Base-by-base conservation (phyloP, 2,329 filamentous ascomycete species). In the Fusarium heterosporum region DNA sequence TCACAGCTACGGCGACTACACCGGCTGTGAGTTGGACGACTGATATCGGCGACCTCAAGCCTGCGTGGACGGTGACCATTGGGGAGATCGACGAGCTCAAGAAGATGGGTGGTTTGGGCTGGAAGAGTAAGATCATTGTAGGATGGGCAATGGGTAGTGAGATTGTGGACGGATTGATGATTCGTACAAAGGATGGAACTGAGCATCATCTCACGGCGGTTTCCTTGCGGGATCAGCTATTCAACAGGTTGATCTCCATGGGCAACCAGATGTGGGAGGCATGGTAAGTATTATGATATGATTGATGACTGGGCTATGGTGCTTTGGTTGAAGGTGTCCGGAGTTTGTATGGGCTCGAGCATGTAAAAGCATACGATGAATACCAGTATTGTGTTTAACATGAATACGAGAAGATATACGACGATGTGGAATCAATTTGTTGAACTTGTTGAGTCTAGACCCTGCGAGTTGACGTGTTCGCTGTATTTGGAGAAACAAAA, bases 201-300 rank as follows among this genome's bases (percentile, higher is more conserved):
- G 81, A 79, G 50, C 85, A 84, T 60, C 85, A 87, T 51, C 76
- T 96, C 3, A 96, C 91, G 8, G 92, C 92, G 1, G 84, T 95
- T 75, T 83, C 86, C 29, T 78, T 90, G 72, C 78, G 93, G 38
- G 91, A 96, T 70, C 90, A 95, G 78, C 75, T 96, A 40, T 96
- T 96, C 74, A 96, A 96, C 78, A 86, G 92, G 16, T 75, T 95
- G 55, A 80, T 93, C 57, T 87, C 90, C 3, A 91, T 95, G 78
- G 91, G 91, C 2, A 85, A 85, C 14, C 92, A 96, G 83, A 93
- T 93, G 82, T 96, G 92, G 93, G 91, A 93, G 80, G 85, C 85
- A 55, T 92, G 87, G 88, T 95, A 52, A 41, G 47, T 19, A 40
- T 14, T 3, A 17, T 8, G 34, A 10, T 36, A 25, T 46, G 47